phyloP scores from a whole-genome alignment of 805 yeast species.

The Starmerella etchellsii region DNA sequence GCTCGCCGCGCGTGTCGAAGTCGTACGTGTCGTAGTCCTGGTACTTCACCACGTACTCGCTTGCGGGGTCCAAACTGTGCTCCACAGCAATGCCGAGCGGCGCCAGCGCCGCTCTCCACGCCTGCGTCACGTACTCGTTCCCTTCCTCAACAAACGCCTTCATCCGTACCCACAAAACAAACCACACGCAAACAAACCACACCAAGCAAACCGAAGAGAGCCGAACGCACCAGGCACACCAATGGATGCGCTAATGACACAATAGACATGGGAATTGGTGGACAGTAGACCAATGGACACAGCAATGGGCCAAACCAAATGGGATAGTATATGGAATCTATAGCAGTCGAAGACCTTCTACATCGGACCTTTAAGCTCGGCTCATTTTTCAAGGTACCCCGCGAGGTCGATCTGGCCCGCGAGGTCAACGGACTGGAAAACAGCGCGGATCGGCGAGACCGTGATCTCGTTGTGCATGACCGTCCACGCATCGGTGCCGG shows the following conservation, averaged over 20 bases:
- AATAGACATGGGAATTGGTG: too few species aligned
- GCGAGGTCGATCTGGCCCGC: constrained; percentile 8
- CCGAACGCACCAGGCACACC: too few species aligned
- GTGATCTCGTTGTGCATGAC: constrained; percentile 48
- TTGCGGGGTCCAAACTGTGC: not conserved
- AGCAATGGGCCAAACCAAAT: too few species aligned
- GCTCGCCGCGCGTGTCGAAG: constrained; percentile 37
- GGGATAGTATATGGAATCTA: too few species aligned
- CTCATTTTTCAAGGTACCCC: not conserved
- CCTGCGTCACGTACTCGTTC: constrained; percentile 15
- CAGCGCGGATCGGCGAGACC: constrained; percentile 19
- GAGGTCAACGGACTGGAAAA: constrained; percentile 13
- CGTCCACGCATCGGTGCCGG: constrained; percentile 57
- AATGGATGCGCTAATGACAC: too few species aligned
- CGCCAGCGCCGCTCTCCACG: constrained; percentile 17
- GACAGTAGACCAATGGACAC: too few species aligned
- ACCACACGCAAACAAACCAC: too few species aligned
- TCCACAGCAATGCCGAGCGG: constrained; percentile 3
- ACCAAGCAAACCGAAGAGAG: too few species aligned
- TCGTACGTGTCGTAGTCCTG: constrained; percentile 85
- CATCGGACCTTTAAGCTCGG: too few species aligned
- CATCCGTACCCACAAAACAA: not conserved
- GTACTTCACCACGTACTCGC: constrained; percentile 41
- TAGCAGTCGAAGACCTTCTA: not conserved
- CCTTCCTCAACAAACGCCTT: constrained; percentile 16